Evolutionary conservation across 2,329 filamentous ascomycete genomes (phyloP), one percentile per base, ranked within the genome.

Genomic region (Cercospora sesami): DNA sequence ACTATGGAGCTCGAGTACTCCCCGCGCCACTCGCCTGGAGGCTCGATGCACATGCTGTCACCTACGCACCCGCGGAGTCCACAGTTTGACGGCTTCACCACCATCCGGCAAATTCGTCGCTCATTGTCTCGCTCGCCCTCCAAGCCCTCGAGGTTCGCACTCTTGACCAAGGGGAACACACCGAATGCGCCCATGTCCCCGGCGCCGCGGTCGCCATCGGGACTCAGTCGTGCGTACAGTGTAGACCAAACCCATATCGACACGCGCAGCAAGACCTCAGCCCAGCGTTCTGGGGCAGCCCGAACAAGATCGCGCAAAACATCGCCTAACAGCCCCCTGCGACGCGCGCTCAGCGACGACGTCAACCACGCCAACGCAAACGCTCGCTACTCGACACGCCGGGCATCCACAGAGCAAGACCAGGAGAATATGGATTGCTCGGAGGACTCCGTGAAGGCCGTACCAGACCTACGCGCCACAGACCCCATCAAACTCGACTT

Each of bases 91-190:
- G 89, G 92, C 72, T 90, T 91, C 69, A 89, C 91, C 61, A 90
- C 91, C 68, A 91, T 97, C 71, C 88, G 92, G 77, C 91, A 93
- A 75, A 84, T 97, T 67, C 87, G 94, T 72, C 91, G 93, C 74
- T 97, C 94, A 28, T 85, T 97, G 71, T 97, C 94, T 66, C 88
- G 93, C 75, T 97, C 94, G n/a, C 94, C 94, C 10, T 97, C 94
- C 33, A 96, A 95, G 79, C 84, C 83, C 53, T 86, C 86, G 66
- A 85, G 86, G 74, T 94, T 95, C 68, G 65, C 78, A 86, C 82
- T 96, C 63, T 83, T 87, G 73, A 83, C 81, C 12, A 81, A 83
- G 68, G 81, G 82, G 16, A 79, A 81, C 60, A 71, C 73, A 58
- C 81, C 76, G 10, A 74, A 64, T 65, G 65, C 69, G 62, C 74